Conservation (phyloP, 1,139 yeast species). For the Debaryomyces nepalensis region DNA sequence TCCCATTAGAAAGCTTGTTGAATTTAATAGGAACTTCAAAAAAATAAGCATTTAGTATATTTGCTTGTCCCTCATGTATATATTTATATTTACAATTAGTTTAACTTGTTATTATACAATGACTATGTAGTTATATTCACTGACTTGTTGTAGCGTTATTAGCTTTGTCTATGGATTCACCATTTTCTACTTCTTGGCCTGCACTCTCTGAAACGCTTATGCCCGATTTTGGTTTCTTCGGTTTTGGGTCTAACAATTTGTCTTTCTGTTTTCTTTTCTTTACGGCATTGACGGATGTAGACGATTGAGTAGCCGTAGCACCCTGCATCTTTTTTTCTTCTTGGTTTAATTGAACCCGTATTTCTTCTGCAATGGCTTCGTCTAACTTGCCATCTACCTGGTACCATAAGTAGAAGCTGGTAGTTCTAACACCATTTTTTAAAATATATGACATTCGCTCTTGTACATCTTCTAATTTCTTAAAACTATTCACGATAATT, state of each 20-base stretch:
- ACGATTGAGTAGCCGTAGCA: constrained; percentile 23
- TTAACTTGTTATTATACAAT: constrained; percentile 12
- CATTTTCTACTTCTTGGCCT: constrained; percentile 8
- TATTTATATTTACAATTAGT: constrained; percentile 6
- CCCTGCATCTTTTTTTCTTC: constrained; percentile 53
- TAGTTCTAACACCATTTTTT: constrained; percentile 61
- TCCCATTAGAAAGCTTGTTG: constrained; percentile 39
- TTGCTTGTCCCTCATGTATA: constrained; percentile 15
- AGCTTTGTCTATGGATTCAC: constrained; percentile 5
- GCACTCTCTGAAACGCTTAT: constrained; percentile 1
- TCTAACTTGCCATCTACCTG: constrained; percentile 82
- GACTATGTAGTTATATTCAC: background rate
- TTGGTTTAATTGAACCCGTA: constrained; percentile 42
- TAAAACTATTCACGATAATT: constrained; percentile 71
- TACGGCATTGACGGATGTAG: constrained; percentile 14
- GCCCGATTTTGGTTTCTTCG: constrained; percentile 20
- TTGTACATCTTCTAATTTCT: constrained; percentile 58
- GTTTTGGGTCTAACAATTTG: constrained; percentile 19
- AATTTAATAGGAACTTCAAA: constrained; percentile 28
- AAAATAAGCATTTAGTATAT: constrained; percentile 1
- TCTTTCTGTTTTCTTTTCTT: constrained; percentile 43
- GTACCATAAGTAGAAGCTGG: constrained; percentile 77
- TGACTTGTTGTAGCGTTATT: background rate
- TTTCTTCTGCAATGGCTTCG: constrained; percentile 55
- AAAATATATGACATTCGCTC: constrained; percentile 65